Percentiles rank a stretch among this genome's conserved stretches.
These are phyloP conservation scores for Erythrobasidium hasegawianum DNA, from an alignment of 1,284 basidiomycete genomes.

Conservation along the genomic window DNA sequence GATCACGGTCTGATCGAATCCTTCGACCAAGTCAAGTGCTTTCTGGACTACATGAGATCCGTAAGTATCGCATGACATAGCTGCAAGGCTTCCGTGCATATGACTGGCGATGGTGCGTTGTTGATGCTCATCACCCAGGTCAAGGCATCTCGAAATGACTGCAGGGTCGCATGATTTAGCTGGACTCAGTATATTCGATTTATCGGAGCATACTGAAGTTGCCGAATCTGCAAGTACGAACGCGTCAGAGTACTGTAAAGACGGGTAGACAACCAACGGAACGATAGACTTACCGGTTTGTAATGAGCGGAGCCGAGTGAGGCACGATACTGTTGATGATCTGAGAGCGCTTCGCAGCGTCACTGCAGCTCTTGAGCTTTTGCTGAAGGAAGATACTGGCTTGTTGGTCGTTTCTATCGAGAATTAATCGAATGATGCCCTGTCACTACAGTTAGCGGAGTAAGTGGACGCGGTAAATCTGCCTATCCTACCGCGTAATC, in stretches of 20 bases:
- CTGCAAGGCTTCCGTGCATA: slow-evolving; percentile 13
- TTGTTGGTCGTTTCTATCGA: slow-evolving; percentile 35
- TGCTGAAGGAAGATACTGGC: slow-evolving; percentile 34
- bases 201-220: slow-evolving; percentile 19
- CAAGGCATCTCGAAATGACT: slow-evolving; percentile 32
- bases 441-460: not conserved
- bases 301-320: slow-evolving; percentile 10
- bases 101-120: slow-evolving; percentile 10
- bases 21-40: slow-evolving; percentile 17
- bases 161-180: not conserved
- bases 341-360: slow-evolving; percentile 1
- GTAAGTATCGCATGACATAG: slow-evolving; percentile 23
- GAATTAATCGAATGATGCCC: slow-evolving; percentile 19
- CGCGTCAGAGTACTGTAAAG: not conserved
- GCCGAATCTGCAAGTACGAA: slow-evolving; percentile 15
- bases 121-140: slow-evolving; percentile 12
- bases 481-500: slow-evolving; percentile 16
- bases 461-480: not conserved
- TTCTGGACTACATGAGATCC: slow-evolving; percentile 34
- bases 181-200: not conserved
- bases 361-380: slow-evolving; percentile 32
- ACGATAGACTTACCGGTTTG: slow-evolving; percentile 11
- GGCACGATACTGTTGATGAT: slow-evolving; percentile 31
- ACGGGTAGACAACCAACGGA: too few relatives aligned
- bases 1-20: slow-evolving; percentile 12